These are phyloP conservation scores for Thymus mandschuricus DNA, from an alignment of 257 asterid genomes.

Conservation along the genomic window DNA sequence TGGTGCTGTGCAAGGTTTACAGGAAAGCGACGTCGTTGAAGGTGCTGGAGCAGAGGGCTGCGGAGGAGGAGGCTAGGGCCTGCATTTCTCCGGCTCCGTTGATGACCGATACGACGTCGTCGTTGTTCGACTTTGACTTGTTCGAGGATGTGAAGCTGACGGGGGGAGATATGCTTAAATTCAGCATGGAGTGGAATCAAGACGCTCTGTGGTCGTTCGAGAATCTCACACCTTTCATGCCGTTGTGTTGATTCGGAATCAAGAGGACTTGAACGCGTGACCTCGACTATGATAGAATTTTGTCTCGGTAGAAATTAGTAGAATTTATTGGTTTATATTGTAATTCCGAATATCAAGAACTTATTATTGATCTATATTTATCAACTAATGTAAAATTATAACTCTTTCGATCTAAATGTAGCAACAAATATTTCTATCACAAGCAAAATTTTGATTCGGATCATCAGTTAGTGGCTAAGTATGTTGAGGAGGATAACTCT, in stretches of 20 bases:
- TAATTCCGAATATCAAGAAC: no score
- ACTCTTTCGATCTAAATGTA: background rate
- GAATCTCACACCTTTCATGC: conserved; percentile 1
- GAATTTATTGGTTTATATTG: no score
- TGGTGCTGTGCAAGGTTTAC: conserved; percentile 69
- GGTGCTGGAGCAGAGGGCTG: conserved; percentile 72
- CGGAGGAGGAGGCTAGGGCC: conserved; percentile 45
- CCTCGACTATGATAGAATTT: no score
- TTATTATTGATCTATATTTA: background rate
- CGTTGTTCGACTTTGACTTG: background rate
- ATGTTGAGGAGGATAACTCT: conserved; percentile 47
- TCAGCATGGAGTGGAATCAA: background rate
- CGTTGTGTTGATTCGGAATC: background rate
- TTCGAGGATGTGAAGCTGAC: background rate
- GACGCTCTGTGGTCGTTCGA: background rate
- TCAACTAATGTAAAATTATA: background rate
- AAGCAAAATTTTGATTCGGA: background rate
- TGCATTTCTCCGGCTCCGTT: conserved; percentile 21
- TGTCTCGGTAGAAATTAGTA: no score
- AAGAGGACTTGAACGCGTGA: no score
- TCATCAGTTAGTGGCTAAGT: conserved; percentile 27
- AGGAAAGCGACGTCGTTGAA: conserved; percentile 70
- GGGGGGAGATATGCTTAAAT: background rate
- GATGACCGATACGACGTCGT: background rate
- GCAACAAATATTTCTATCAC: background rate